Conservation (phyloP, 148 eudicot species). For the Amaranthus cruentus region DNA sequence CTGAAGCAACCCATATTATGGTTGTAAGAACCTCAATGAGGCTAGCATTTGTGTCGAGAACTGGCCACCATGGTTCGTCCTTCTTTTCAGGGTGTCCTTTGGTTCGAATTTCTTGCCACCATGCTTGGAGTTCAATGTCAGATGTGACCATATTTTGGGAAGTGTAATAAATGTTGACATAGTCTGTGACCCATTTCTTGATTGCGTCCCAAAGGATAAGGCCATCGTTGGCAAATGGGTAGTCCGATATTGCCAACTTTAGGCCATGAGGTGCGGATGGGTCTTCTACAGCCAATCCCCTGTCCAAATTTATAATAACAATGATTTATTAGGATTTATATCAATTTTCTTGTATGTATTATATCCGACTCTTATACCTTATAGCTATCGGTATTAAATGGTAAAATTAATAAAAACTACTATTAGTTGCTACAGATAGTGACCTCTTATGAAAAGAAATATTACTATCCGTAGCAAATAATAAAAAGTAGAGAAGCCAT, state of each 20-base stretch:
- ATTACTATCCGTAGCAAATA: too few relatives aligned
- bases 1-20: conserved; percentile 75
- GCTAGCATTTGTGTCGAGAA: conserved; percentile 37
- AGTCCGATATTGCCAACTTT: conserved; percentile 63
- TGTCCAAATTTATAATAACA: too few relatives aligned
- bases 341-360: too few relatives aligned
- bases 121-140: conserved; percentile 61
- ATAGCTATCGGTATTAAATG: too few relatives aligned
- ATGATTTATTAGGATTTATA: too few relatives aligned
- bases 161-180: conserved; percentile 53
- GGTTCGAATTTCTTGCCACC: conserved; percentile 69
- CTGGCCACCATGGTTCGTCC: conserved; percentile 77
- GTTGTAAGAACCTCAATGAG: conserved; percentile 48
- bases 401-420: too few relatives aligned
- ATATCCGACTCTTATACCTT: too few relatives aligned
- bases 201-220: conserved; percentile 62
- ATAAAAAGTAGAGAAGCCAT: too few relatives aligned
- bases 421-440: too few relatives aligned
- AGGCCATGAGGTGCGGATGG: conserved; percentile 58
- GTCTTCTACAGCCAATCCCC: conserved; percentile 40
- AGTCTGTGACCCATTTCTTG: conserved; percentile 65
- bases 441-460: too few relatives aligned
- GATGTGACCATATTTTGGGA: conserved; percentile 25
- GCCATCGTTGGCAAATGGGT: conserved; percentile 79
- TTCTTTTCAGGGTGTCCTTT: conserved; percentile 71